Evolutionary conservation across 176 grass and related monocot genomes (phyloP), one percentile per base, ranked within the genome.

Genomic region (Carex parvula): DNA sequence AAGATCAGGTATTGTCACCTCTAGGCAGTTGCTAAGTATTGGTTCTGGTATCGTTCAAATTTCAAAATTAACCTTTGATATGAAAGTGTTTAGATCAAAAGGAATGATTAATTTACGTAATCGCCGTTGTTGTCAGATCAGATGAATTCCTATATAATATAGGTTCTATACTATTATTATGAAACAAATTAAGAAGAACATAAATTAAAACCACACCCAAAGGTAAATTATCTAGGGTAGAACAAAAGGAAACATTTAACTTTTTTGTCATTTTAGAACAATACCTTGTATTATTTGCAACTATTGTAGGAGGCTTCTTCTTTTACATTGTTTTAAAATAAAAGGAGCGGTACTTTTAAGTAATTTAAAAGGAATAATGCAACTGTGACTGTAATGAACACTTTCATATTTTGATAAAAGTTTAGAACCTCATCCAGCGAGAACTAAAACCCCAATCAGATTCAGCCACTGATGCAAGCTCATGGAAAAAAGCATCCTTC

Each of bases 401-500:
- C 22, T 20, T 54, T 8, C 16, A 54, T 50, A 52, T 64, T 61
- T 29, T 29, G 21, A 42, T 50, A 10, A 32, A 81, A 66, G 4
- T 56, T 78, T 56, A 79, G 30, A 86, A 99, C 96, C 96, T 95
- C 96, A 99, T 95, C 96, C 96, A 99, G 73, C 93, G 89, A 82
- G 96, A 99, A 85, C 96, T 99, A 71, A 99, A 99, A 89, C 95
- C 96, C 93, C 96, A 99, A 83, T 93, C 93, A 14, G 96, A 89
- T 92, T 99, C 96, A 88, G 96, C 93, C 44, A 87, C 78, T 75
- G 96, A 95, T 85, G 96, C 91, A 89, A 99, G 20, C 58, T 99
- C 83, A 48, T 79, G 88, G 52, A 94, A 95, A 1, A 99, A 87
- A 54, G 88, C 72, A 88, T 88, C 88, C 73, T 94, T 95, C 15